Evolutionary conservation across 495 filamentous ascomycete genomes (phyloP).

Genomic region (Margaritispora aquatica): DNA sequence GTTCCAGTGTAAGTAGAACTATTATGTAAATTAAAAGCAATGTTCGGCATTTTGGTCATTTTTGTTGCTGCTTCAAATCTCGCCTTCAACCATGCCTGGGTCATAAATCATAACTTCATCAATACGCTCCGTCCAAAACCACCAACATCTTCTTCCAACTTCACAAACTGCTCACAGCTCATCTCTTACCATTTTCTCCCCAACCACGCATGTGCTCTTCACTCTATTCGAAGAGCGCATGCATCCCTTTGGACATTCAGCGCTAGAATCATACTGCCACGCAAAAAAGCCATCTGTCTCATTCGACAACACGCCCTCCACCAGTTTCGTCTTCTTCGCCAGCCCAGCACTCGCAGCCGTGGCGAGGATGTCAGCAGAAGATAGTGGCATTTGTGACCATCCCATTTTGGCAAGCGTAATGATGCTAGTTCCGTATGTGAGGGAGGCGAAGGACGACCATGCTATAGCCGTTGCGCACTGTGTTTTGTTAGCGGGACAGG

Average conservation of each 20-base stretch:
- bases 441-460: conserved; percentile 48
- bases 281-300: conserved; percentile 46
- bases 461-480: conserved; percentile 50
- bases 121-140: background rate
- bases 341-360: conserved; percentile 33
- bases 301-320: conserved; percentile 37
- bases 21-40: background rate
- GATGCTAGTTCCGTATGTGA: conserved; percentile 47
- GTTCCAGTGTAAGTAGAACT: conserved; percentile 3
- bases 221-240: conserved; percentile 9
- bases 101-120: background rate
- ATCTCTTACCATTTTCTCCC: background rate
- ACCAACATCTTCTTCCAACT: background rate
- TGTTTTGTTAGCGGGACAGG: no score
- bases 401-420: conserved; percentile 35
- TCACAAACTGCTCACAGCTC: background rate
- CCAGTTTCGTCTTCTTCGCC: conserved; percentile 23
- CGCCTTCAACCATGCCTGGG: no score
- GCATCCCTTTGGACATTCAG: conserved; percentile 41
- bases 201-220: conserved; percentile 4
- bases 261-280: conserved; percentile 42
- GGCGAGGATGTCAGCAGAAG: conserved; percentile 38
- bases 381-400: conserved; percentile 45
- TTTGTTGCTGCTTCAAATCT: no score
- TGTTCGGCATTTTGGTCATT: no score